Conservation (phyloP, 495 filamentous ascomycete species). For the Hyaloscypha finlandica region DNA sequence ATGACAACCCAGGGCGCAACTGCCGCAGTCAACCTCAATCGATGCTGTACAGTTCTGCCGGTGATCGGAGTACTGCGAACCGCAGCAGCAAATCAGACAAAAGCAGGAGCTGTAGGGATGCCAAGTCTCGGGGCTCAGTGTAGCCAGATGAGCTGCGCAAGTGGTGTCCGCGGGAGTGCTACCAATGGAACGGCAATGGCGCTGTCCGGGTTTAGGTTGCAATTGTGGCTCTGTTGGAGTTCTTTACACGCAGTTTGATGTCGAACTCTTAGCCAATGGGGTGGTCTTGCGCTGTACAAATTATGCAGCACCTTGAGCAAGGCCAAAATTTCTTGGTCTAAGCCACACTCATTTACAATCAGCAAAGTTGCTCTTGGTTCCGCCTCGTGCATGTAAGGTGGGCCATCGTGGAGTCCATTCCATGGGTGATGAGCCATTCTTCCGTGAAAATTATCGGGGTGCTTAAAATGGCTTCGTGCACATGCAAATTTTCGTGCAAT, state of each 20-base stretch:
- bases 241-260: conserved; percentile 1
- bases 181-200: conserved; percentile 22
- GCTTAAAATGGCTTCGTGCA: conserved; percentile 2
- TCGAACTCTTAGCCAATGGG: neutral
- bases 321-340: neutral
- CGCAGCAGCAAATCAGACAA: conserved; percentile 17
- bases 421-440: neutral
- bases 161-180: conserved; percentile 33
- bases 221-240: neutral
- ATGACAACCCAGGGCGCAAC: conserved; percentile 16
- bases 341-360: neutral
- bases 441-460: neutral
- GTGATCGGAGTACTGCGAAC: conserved; percentile 11
- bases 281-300: conserved; percentile 1
- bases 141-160: conserved; percentile 35
- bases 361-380: conserved; percentile 2
- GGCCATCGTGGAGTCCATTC: neutral
- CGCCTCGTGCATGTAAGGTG: neutral
- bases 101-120: conserved; percentile 33
- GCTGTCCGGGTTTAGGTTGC: neutral
- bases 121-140: conserved; percentile 35
- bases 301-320: neutral
- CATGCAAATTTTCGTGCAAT: neutral
- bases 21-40: conserved; percentile 22
- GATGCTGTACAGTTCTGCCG: conserved; percentile 14